These are phyloP conservation scores for Lasiosphaeria miniovina DNA, from an alignment of 495 filamentous ascomycete species.

Conservation along the genomic window DNA sequence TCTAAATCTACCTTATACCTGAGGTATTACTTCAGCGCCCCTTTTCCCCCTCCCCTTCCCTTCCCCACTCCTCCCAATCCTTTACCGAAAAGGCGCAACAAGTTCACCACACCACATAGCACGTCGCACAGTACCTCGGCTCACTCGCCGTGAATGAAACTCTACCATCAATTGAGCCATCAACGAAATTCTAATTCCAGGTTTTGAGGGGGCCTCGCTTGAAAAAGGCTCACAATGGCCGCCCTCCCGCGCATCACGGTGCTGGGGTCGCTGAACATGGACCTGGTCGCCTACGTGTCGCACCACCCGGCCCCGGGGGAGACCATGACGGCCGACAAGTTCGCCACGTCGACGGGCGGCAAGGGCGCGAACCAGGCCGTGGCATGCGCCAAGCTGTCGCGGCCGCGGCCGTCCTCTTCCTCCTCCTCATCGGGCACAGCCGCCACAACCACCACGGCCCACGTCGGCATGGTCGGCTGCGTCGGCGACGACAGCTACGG, in stretches of 20 bases:
- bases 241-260: conserved; percentile 57
- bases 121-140: no score
- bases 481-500: conserved; percentile 73
- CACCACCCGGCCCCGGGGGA: conserved; percentile 82
- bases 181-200: neutral
- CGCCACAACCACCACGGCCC: conserved; percentile 43
- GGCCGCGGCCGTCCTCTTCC: conserved; percentile 19
- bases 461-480: conserved; percentile 76
- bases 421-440: conserved; percentile 19
- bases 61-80: no score
- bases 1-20: no score
- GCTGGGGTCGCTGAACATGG: conserved; percentile 90
- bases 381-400: conserved; percentile 57
- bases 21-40: no score
- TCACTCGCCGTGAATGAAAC: no score
- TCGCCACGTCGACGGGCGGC: conserved; percentile 78
- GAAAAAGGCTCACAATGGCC: conserved; percentile 16
- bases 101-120: no score
- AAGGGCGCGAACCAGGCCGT: conserved; percentile 97
- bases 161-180: no score
- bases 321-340: conserved; percentile 76
- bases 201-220: neutral
- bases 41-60: no score
- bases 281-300: conserved; percentile 81
- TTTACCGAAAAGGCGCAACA: no score